Conservation (phyloP, 2,329 filamentous ascomycete species). For the Pseudogymnoascus sp. region DNA sequence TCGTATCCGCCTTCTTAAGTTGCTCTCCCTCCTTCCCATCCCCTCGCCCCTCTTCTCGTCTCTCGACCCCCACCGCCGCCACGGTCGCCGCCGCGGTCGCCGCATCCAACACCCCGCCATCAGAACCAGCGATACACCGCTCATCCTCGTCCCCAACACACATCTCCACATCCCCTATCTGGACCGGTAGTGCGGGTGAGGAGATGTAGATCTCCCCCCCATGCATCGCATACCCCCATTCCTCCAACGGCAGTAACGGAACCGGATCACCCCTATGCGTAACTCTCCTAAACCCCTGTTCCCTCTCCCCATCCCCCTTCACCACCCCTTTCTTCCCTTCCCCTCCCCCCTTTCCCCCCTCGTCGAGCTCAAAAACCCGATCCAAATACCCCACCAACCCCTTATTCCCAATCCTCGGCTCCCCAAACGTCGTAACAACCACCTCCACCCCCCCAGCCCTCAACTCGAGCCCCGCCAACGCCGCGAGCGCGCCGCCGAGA, state of each 20-base stretch:
- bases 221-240: conserved; percentile 85
- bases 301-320: background rate
- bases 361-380: conserved; percentile 34
- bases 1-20: no score
- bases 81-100: no score
- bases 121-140: no score
- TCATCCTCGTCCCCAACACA: no score
- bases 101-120: no score
- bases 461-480: conserved; percentile 77
- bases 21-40: no score
- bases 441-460: conserved; percentile 65
- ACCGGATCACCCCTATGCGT: conserved; percentile 85
- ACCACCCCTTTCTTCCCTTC: background rate
- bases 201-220: conserved; percentile 81
- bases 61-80: no score
- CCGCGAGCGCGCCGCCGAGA: conserved; percentile 84
- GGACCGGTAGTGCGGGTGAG: no score
- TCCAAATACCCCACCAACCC: conserved; percentile 49
- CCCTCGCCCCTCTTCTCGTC: no score
- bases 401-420: conserved; percentile 60
- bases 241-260: conserved; percentile 71
- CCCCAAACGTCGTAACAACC: conserved; percentile 81
- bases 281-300: conserved; percentile 56
- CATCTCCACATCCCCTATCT: no score
- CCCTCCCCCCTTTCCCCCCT: background rate